Evolutionary conservation across 2,329 filamentous ascomycete genomes (phyloP), one percentile per base, ranked within the genome.

Genomic region (Spiromastix sp.): DNA sequence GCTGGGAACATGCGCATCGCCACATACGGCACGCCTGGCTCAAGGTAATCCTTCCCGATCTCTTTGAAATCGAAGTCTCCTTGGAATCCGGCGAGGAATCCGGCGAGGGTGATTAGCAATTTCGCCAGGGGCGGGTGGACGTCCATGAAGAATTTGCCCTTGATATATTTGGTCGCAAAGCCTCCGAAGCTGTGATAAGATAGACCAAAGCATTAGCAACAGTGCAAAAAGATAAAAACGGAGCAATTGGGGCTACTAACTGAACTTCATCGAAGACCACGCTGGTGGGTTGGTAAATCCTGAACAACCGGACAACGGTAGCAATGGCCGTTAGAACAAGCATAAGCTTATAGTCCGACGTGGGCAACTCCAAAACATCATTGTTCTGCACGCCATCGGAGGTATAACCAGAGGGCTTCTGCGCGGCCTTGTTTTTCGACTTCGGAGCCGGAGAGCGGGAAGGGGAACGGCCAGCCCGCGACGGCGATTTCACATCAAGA

Each of bases 261-360:
- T 98, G 91, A 60, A 98, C 91, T 68, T 98, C 91, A 61, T 98
- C 91, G 59, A 98, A 98, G 48, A 98, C 91, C 42, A 98, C 91
- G 52, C 87, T 95, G 53, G 78, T 81, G 38, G 91, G 91, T 60
- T 95, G 85, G 60, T 93, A 95, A 65, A 98, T 95, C 55, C 85
- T 79, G 70, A 93, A 98, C 44, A 96, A 66, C 45, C 91, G 83
- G 46, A 98, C 85, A 46, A 79, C 66, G 37, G 81, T 72, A 33
- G 83, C 84, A 44, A 95, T 50, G 12, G 86, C 47, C 34, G 85
- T 93, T 47, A 96, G 62, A 33, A 72, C 63, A 13, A 76, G 64
- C 58, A 93, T 71, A 43, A 85, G 61, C 61, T 84, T 75, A 66
- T 91, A 95, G 64, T 96, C 91, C 16, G 78, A 80, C 39, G 72